phyloP scores from a whole-genome alignment of 257 asterid species.

The Dorcoceras hygrometricum region DNA sequence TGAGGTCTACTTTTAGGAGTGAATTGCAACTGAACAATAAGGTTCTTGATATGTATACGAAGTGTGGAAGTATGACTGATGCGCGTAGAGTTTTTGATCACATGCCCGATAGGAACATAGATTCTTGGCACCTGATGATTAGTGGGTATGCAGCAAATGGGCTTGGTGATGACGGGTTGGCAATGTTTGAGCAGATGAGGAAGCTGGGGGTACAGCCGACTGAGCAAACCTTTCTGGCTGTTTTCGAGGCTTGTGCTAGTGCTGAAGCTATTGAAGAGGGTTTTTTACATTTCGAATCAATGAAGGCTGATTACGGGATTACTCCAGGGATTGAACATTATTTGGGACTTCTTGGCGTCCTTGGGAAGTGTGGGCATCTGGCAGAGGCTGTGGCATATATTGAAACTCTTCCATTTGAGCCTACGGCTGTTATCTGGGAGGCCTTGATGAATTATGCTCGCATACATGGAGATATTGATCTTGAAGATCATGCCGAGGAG shows the following conservation, averaged over 20 bases:
- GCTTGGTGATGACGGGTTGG: constrained; percentile 86
- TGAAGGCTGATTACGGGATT: constrained; percentile 67
- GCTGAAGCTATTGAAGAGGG: constrained; percentile 95
- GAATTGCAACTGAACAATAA: constrained; percentile 59
- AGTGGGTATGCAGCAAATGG: constrained; percentile 75
- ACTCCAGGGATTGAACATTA: constrained; percentile 70
- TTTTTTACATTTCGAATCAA: constrained; percentile 77
- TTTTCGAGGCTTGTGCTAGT: constrained; percentile 85
- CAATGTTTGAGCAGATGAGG: constrained; percentile 81
- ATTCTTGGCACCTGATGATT: constrained; percentile 91
- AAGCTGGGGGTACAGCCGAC: constrained; percentile 52
- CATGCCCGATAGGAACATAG: constrained; percentile 80
- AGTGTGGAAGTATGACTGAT: constrained; percentile 86
- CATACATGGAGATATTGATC: constrained; percentile 92
- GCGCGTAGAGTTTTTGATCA: constrained; percentile 90
- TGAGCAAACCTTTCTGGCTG: constrained; percentile 71
- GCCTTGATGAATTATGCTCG: constrained; percentile 85
- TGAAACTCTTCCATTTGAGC: constrained; percentile 73
- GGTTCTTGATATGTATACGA: constrained; percentile 77
- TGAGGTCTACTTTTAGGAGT: constrained; percentile 70
- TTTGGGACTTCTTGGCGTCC: constrained; percentile 73
- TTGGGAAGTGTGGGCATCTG: constrained; percentile 81
- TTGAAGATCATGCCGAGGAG: constrained; percentile 87
- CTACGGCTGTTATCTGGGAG: constrained; percentile 78
- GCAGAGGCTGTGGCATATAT: constrained; percentile 76